Percentiles rank a stretch among this genome's conserved stretches.
Evolutionary conservation across 257 asterid genomes (phyloP).

Genomic region (Linderniella brevidens): DNA sequence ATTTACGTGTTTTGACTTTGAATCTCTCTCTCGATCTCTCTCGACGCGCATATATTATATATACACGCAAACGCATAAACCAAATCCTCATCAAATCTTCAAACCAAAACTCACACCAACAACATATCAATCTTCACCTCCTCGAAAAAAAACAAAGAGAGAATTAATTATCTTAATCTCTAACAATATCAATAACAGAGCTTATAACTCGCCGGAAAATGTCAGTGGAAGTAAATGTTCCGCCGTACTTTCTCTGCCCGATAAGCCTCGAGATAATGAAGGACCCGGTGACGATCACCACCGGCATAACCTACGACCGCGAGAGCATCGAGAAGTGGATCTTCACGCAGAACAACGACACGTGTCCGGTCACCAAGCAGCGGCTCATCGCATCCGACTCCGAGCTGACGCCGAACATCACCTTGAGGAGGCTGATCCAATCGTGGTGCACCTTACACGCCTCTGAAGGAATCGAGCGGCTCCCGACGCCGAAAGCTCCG

Average conservation of each 20-base stretch:
- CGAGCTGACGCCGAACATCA: conserved; percentile 30
- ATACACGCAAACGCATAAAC: too few relatives aligned
- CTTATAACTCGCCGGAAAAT: too few relatives aligned
- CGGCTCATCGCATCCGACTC: conserved; percentile 11
- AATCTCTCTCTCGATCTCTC: too few relatives aligned
- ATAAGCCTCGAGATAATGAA: conserved; percentile 36
- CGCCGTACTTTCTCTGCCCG: conserved; percentile 35
- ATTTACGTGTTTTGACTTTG: too few relatives aligned
- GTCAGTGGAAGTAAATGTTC: conserved; percentile 21
- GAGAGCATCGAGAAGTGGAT: conserved; percentile 41
- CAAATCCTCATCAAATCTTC: too few relatives aligned
- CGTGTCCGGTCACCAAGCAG: conserved; percentile 38
- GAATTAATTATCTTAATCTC: too few relatives aligned
- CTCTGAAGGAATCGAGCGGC: neutral
- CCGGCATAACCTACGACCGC: conserved; percentile 50
- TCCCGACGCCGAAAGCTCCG: conserved; percentile 1
- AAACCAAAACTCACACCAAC: too few relatives aligned
- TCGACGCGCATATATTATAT: too few relatives aligned
- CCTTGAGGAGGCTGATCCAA: conserved; percentile 14
- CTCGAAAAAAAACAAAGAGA: too few relatives aligned
- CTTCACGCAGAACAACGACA: conserved; percentile 14
- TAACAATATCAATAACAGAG: too few relatives aligned
- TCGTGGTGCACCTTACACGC: neutral
- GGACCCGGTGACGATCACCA: conserved; percentile 31
- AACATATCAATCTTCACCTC: too few relatives aligned